Evolutionary conservation across 2,329 filamentous ascomycete species (phyloP), one percentile per base, ranked within the genome.

Genomic region (Fusarium staphyleae): DNA sequence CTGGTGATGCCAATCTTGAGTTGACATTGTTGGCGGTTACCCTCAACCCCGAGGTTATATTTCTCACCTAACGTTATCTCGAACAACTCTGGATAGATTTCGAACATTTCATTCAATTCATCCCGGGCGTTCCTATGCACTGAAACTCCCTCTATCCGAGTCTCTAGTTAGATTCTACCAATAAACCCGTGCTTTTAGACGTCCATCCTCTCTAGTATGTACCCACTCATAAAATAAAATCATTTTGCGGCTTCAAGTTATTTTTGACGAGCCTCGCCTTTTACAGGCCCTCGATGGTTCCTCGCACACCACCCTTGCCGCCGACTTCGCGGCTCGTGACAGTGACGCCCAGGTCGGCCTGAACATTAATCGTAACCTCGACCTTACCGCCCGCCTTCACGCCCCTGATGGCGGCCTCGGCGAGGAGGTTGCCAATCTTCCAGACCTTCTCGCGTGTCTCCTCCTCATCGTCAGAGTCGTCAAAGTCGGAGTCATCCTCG

Each of bases 311-410:
- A 35, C 89, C 89, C 80, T 96, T 93, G 55, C 86, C 89, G 60
- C 93, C 93, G 41, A 96, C 88, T 74, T 96, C 92, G 61, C 93
- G 83, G 50, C 88, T 87, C 34, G 93, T 90, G 63, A 96, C 82
- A 42, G 89, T 91, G 57, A 97, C 83, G 62, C 81, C 81, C 50
- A 97, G 79, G 72, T 98, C 92, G 19, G 85, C 87, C 48, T 83
- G 84, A 62, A 98, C 88, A 74, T 93, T 96, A 69, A 98, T 85
- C 72, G 91, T 96, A 48, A 98, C 87, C 81, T 99, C 95, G 63
- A 99, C 86, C 81, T 96, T 96, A 69, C 85, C 85, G 53, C 86
- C 89, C 78, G 93, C 92, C 86, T 93, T 93, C 66, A 96, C 85
- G 54, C 82, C 90, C 74, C 85, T 89, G 72, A 99, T 78, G 26